Evolutionary conservation across 1,284 basidiomycete species (phyloP).

Genomic region (Ganoderma leucocontextum): DNA sequence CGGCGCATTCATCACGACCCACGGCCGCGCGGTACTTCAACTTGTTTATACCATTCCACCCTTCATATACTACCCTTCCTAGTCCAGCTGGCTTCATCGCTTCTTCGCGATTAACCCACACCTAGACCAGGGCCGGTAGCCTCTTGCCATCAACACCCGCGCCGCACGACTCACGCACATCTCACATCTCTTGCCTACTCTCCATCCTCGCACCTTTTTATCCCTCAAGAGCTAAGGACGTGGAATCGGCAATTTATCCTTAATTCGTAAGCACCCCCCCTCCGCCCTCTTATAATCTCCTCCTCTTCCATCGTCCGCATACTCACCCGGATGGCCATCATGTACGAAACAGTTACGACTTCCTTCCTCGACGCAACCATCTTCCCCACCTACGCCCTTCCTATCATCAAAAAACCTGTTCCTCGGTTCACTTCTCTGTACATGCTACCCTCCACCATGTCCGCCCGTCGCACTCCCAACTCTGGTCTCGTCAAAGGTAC

Average conservation of each 20-base stretch:
- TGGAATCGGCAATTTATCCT: slow-evolving; percentile 59
- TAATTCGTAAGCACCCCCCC: slow-evolving; percentile 59
- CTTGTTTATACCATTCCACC: slow-evolving; percentile 72
- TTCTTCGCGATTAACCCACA: slow-evolving; percentile 26
- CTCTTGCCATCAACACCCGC: slow-evolving; percentile 31
- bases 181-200: slow-evolving; percentile 52
- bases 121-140: slow-evolving; percentile 33
- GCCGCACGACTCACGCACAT: slow-evolving; percentile 36
- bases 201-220: slow-evolving; percentile 52
- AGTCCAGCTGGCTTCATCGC: slow-evolving; percentile 34
- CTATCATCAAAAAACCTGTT: slow-evolving; percentile 47
- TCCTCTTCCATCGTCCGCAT: slow-evolving; percentile 38
- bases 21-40: slow-evolving; percentile 46
- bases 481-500: slow-evolving; percentile 40
- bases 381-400: slow-evolving; percentile 46
- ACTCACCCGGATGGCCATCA: slow-evolving; percentile 51
- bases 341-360: slow-evolving; percentile 67
- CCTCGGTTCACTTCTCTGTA: slow-evolving; percentile 25
- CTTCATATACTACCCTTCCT: slow-evolving; percentile 50
- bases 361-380: slow-evolving; percentile 49
- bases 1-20: slow-evolving; percentile 54
- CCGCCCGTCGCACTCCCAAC: slow-evolving; percentile 39
- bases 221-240: slow-evolving; percentile 58
- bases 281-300: slow-evolving; percentile 26
- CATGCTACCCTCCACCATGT: slow-evolving; percentile 38